Conservation (phyloP, 192 early-diverging fungal species). For the Rhizoclosmatium globosum region DNA sequence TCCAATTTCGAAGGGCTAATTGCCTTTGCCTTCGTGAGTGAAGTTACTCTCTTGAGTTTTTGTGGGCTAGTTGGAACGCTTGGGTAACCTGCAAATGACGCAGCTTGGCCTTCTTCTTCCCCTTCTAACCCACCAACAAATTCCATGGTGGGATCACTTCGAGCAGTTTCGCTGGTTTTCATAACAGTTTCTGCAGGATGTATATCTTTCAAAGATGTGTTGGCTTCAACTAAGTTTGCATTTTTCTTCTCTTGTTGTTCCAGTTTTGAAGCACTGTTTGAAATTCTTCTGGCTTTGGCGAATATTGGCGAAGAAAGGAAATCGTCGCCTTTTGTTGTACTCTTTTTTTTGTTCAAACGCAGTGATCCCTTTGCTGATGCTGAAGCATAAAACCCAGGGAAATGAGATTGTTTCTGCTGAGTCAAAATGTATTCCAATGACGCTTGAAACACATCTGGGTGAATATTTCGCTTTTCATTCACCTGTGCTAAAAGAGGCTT, state of each 20-base stretch:
- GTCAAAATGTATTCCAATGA: slow-evolving; percentile 35
- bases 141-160: neutral
- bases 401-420: slow-evolving; percentile 16
- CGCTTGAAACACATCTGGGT: slow-evolving; percentile 43
- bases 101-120: neutral
- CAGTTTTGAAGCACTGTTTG: neutral
- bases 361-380: slow-evolving; percentile 24
- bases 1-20: neutral
- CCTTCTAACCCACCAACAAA: neutral
- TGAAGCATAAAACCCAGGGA: slow-evolving; percentile 38
- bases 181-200: neutral
- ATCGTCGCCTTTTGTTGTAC: neutral
- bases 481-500: slow-evolving; percentile 25
- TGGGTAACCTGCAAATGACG: neutral
- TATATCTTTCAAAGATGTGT: neutral
- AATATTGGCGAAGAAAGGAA: neutral
- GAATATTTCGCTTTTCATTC: slow-evolving; percentile 38
- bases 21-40: neutral
- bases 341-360: slow-evolving; percentile 13
- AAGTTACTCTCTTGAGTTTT: neutral
- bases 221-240: neutral
- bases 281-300: neutral
- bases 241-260: neutral
- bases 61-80: neutral
- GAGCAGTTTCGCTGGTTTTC: neutral